phyloP scores from a whole-genome alignment of 1,139 yeast genomes.

The Saccharomyces hybrid region DNA sequence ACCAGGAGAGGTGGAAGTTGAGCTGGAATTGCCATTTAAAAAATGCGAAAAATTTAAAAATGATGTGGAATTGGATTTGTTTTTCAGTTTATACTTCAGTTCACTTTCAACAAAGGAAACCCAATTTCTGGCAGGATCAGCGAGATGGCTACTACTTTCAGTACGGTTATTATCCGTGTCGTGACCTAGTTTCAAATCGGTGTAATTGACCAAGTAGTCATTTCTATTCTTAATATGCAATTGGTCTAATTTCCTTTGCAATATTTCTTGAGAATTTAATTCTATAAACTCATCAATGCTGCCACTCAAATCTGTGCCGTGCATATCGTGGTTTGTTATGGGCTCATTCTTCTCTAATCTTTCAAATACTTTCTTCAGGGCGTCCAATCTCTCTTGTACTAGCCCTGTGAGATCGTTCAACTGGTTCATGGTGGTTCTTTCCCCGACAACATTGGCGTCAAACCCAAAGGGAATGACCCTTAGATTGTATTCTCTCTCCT shows the following conservation, averaged over 20 bases:
- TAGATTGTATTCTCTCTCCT: slow-evolving; percentile 27
- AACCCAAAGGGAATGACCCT: slow-evolving; percentile 35
- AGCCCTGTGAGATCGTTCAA: slow-evolving; percentile 12
- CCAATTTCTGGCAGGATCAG: not conserved
- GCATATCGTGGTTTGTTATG: slow-evolving; percentile 16
- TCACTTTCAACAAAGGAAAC: slow-evolving; percentile 10
- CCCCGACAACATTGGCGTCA: slow-evolving; percentile 18
- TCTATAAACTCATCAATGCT: slow-evolving; percentile 13
- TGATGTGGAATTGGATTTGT: slow-evolving; percentile 13
- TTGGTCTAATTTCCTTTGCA: slow-evolving; percentile 19
- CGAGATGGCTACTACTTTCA: not conserved
- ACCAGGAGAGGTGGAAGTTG: slow-evolving; percentile 2
- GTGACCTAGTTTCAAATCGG: not conserved
- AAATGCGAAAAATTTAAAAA: slow-evolving; percentile 7
- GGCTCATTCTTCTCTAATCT: slow-evolving; percentile 15
- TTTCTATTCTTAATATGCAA: slow-evolving; percentile 16
- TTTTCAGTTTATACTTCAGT: slow-evolving; percentile 14
- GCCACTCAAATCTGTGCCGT: slow-evolving; percentile 20
- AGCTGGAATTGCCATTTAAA: not conserved
- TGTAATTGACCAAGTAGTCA: slow-evolving; percentile 1
- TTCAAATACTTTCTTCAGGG: slow-evolving; percentile 16
- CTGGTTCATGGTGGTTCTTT: slow-evolving; percentile 15
- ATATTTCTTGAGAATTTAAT: slow-evolving; percentile 17
- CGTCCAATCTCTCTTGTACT: slow-evolving; percentile 17
- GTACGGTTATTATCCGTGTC: not conserved